phyloP scores from a whole-genome alignment of 1,284 basidiomycete species.

The Trichosporon faecale region DNA sequence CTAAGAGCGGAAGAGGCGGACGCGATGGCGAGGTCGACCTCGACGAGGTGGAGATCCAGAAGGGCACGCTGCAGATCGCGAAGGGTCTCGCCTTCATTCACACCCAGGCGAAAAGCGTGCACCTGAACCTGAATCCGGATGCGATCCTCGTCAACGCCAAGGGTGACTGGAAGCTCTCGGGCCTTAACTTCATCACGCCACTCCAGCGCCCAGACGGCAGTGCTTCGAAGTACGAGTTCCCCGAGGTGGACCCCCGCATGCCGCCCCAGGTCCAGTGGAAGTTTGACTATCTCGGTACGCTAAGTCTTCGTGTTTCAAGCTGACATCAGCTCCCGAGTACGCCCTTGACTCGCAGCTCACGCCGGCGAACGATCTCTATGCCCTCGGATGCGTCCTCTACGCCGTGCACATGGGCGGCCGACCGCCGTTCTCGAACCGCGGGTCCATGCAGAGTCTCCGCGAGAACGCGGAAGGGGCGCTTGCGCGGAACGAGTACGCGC shows the following conservation, averaged over 20 bases:
- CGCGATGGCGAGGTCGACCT: conserved; percentile 80
- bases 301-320: background rate
- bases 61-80: conserved; percentile 89
- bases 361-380: conserved; percentile 90
- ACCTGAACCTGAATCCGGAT: conserved; percentile 84
- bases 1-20: conserved; percentile 58
- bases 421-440: conserved; percentile 84
- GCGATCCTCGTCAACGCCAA: conserved; percentile 79
- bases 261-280: conserved; percentile 83
- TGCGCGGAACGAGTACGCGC: conserved; percentile 37
- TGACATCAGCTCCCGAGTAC: conserved; percentile 79
- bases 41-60: conserved; percentile 73
- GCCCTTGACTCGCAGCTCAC: conserved; percentile 81
- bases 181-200: conserved; percentile 80
- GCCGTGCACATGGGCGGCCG: conserved; percentile 83
- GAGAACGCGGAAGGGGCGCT: conserved; percentile 67
- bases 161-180: conserved; percentile 97
- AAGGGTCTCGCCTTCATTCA: conserved; percentile 92
- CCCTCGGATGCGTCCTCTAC: conserved; percentile 84
- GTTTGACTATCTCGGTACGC: conserved; percentile 86
- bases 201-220: conserved; percentile 68
- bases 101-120: conserved; percentile 82
- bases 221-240: conserved; percentile 79
- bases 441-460: conserved; percentile 73
- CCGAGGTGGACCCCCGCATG: conserved; percentile 75